phyloP scores from a whole-genome alignment of 2,329 filamentous ascomycete species.

The Fusarium sp. region DNA sequence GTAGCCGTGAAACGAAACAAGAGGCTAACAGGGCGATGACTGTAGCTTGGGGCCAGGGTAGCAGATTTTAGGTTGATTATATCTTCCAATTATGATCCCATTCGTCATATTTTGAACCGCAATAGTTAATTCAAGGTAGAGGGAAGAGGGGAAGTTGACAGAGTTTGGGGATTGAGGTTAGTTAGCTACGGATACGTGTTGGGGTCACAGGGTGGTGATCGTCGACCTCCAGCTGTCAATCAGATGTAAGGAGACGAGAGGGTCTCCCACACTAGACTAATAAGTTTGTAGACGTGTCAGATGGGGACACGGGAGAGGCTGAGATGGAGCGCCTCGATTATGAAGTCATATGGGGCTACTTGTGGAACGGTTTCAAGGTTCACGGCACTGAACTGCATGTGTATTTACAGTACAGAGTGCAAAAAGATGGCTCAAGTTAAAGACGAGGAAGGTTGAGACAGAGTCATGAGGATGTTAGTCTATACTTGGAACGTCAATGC shows the following conservation, averaged over 20 bases:
- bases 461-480: constrained; percentile 2
- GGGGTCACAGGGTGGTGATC: constrained; percentile 28
- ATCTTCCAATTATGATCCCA: constrained; percentile 13
- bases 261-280: constrained; percentile 7
- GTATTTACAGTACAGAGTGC: not conserved
- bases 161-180: constrained; percentile 5
- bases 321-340: constrained; percentile 15
- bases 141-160: constrained; percentile 8
- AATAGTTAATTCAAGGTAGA: not conserved
- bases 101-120: not conserved
- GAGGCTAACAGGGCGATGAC: not conserved
- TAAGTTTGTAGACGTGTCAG: constrained; percentile 20
- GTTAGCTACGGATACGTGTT: not conserved
- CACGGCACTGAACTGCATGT: not conserved
- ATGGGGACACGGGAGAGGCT: constrained; percentile 33
- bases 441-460: not conserved
- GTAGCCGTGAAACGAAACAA: constrained; percentile 11
- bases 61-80: not conserved
- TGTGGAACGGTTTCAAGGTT: constrained; percentile 23
- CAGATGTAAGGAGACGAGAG: constrained; percentile 1
- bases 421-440: not conserved
- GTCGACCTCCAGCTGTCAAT: constrained; percentile 10
- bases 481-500: constrained; percentile 10
- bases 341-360: constrained; percentile 31
- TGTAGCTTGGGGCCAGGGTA: not conserved